phyloP scores from a whole-genome alignment of 2,329 filamentous ascomycete species.

The Xylaria sp. region DNA sequence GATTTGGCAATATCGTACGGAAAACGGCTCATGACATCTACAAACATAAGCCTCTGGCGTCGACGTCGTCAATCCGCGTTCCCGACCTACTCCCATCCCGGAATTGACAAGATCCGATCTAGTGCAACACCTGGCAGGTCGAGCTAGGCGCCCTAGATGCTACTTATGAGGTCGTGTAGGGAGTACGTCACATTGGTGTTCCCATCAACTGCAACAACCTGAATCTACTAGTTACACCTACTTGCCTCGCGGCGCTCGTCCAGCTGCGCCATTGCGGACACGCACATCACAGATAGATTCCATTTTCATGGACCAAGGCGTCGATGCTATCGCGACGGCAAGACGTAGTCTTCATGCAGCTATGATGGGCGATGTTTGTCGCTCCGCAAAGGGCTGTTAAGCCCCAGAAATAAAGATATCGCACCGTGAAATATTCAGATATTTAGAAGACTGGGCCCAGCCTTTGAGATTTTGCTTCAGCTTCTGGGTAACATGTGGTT shows the following conservation, averaged over 20 bases:
- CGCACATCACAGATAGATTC: constrained; percentile 36
- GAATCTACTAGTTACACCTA: constrained; percentile 26
- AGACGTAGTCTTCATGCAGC: constrained; percentile 38
- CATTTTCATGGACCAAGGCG: constrained; percentile 40
- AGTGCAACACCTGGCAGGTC: background rate
- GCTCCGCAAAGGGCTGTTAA: too few species aligned
- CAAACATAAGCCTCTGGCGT: background rate
- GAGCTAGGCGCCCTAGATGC: background rate
- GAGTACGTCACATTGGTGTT: background rate
- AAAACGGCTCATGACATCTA: constrained; percentile 1
- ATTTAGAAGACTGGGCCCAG: too few species aligned
- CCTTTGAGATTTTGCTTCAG: too few species aligned
- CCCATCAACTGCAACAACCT: constrained; percentile 25
- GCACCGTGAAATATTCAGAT: too few species aligned
- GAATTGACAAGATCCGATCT: constrained; percentile 1
- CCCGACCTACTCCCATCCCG: background rate
- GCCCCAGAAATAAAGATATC: too few species aligned
- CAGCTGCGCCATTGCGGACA: constrained; percentile 14
- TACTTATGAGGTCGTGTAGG: constrained; percentile 35
- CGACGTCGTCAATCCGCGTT: background rate
- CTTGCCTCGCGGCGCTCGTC: constrained; percentile 20
- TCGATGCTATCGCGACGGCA: constrained; percentile 2
- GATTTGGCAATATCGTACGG: background rate
- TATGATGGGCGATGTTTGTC: constrained; percentile 40
- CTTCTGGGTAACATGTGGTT: too few species aligned